Evolutionary conservation across 129 eudicot species (phyloP).

Genomic region (Flaveria trinervia): DNA sequence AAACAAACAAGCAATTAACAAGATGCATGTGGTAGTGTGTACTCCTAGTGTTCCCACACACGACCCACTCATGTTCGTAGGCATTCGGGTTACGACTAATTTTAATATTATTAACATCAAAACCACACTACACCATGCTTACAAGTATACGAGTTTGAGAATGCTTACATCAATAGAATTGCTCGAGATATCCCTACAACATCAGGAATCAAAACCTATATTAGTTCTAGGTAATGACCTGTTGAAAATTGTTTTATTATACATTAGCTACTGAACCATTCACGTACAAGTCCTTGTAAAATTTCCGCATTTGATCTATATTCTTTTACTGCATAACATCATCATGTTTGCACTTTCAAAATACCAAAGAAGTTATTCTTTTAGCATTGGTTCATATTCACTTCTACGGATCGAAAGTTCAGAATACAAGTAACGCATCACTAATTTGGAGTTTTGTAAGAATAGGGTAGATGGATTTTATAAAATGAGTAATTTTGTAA

Average conservation of each 20-base stretch:
- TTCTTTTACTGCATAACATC: neutral
- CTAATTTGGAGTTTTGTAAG: too few species aligned
- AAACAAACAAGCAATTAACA: neutral
- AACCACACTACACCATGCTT: slow-evolving; percentile 31
- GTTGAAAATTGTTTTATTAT: neutral
- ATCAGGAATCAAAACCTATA: slow-evolving; percentile 19
- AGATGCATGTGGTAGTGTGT: neutral
- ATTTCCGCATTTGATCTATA: neutral
- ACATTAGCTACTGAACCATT: neutral
- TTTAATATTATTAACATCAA: too few species aligned
- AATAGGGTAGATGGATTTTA: too few species aligned
- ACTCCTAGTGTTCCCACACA: neutral
- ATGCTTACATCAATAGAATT: slow-evolving; percentile 88
- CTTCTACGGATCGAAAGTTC: too few species aligned
- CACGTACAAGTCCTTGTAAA: neutral
- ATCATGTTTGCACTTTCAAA: neutral
- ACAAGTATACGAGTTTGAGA: slow-evolving; percentile 76
- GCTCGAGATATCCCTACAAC: slow-evolving; percentile 87
- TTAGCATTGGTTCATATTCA: too few species aligned
- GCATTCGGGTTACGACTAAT: neutral
- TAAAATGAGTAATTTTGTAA: too few species aligned
- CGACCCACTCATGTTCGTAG: neutral
- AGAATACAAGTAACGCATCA: too few species aligned
- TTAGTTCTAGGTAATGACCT: slow-evolving; percentile 9
- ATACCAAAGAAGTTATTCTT: too few species aligned